These are phyloP conservation scores for Exophiala viscosa DNA, from an alignment of 2,329 filamentous ascomycete species.

Conservation along the genomic window DNA sequence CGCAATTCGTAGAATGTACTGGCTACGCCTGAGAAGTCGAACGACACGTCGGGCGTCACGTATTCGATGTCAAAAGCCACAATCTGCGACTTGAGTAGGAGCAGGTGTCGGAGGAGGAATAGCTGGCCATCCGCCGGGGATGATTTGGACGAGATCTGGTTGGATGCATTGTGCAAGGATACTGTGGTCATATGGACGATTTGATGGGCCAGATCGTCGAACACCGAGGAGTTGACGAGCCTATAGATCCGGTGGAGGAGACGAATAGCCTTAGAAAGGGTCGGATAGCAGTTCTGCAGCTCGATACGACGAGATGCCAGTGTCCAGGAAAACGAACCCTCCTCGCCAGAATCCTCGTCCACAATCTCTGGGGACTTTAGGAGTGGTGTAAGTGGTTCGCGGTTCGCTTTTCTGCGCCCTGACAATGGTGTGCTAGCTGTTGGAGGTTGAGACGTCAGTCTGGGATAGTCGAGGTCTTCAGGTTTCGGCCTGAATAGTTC, in stretches of 20 bases:
- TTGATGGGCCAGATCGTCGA: constrained; percentile 69
- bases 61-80: constrained; percentile 91
- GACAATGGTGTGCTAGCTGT: constrained; percentile 35
- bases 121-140: constrained; percentile 71
- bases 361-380: constrained; percentile 44
- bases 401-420: constrained; percentile 31
- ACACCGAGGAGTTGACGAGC: constrained; percentile 65
- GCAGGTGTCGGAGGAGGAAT: constrained; percentile 90
- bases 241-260: constrained; percentile 66
- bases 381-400: constrained; percentile 30
- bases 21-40: constrained; percentile 64
- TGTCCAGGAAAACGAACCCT: constrained; percentile 22
- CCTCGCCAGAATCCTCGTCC: constrained; percentile 48
- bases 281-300: constrained; percentile 50
- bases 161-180: constrained; percentile 73
- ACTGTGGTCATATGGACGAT: constrained; percentile 88
- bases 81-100: constrained; percentile 93
- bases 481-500: constrained; percentile 63
- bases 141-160: constrained; percentile 54
- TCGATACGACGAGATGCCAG: constrained; percentile 21
- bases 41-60: constrained; percentile 60
- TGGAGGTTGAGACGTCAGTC: constrained; percentile 39
- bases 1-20: constrained; percentile 66
- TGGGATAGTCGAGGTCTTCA: constrained; percentile 63
- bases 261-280: constrained; percentile 64